Conservation (phyloP, 768 basidiomycete species). For the Leccinum sublutescens region DNA sequence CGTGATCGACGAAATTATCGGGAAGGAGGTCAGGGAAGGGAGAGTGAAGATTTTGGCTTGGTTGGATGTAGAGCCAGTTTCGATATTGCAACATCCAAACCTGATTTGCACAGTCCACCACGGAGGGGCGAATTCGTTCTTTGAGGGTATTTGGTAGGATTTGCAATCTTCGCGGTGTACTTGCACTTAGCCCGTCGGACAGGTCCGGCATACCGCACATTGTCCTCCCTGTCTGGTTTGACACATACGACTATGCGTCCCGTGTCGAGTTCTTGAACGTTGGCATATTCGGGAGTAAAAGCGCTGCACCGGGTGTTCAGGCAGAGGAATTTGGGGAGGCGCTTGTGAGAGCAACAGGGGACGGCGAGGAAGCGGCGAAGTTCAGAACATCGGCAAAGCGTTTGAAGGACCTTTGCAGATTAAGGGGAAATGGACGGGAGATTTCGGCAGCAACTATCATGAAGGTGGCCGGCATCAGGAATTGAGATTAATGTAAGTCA, state of each 20-base stretch:
- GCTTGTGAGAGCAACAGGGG: constrained; percentile 3
- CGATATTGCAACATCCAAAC: constrained; percentile 8
- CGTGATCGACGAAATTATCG: not conserved
- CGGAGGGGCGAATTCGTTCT: constrained; percentile 10
- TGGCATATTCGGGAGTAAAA: constrained; percentile 8
- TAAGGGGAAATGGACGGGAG: constrained; percentile 4
- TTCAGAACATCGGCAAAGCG: constrained; percentile 6
- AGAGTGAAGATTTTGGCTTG: constrained; percentile 11
- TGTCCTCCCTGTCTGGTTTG: constrained; percentile 14
- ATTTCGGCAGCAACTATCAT: not conserved
- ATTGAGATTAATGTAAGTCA: not conserved
- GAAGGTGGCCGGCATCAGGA: not conserved
- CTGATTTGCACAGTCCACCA: constrained; percentile 3
- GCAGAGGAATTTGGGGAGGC: constrained; percentile 10
- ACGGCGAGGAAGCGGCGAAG: constrained; percentile 2
- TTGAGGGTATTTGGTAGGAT: not conserved
- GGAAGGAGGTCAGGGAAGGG: constrained; percentile 7
- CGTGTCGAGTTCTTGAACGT: constrained; percentile 8
- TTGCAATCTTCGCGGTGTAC: not conserved
- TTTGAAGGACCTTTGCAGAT: constrained; percentile 5
- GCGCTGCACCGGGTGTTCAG: not conserved
- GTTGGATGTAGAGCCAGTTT: constrained; percentile 12
- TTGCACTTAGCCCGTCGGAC: not conserved
- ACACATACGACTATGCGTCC: constrained; percentile 9
- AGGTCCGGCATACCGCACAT: constrained; percentile 14